Base-by-base conservation (phyloP, 768 basidiomycete species). In the Candolleomyces eurysporus region DNA sequence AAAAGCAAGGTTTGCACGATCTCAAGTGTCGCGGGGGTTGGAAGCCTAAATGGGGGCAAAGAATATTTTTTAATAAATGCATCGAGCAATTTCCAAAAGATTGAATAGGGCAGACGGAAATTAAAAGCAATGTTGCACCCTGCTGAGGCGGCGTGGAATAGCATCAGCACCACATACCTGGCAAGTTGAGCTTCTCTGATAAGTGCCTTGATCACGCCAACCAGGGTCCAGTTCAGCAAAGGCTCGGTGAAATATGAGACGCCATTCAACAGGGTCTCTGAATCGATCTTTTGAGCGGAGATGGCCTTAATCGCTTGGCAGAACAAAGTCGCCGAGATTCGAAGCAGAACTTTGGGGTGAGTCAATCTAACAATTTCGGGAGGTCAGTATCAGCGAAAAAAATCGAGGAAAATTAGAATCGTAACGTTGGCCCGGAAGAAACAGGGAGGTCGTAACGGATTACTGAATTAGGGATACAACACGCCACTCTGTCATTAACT, bases 171-270 rank as follows among this genome's bases (percentile, higher is more conserved):
- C 11, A 21, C 79, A 66, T 65, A 90, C 90, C 77, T 77, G 62
- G 73, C 79, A 36, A 79, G 77, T 58, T 84, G 79, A 43, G 91
- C 79, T 55, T 92, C 89, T 61, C 75, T 78, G 30, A 86, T 70
- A 59, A 93, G 77, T 0, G 80, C 82, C 69, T 82, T 83, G 58
- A 92, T 78, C 11, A 92, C 85, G 3, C 90, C 89, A 3, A 88
- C 86, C 5, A 92, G 79, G 0, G 91, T 92, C 92, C 92, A 94
- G 63, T 84, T 87, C 45, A 94, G 78, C 19, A 93, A 75, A 0
- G 87, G 84, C 5, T 85, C 84, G 21, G 86, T 82, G 66, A 93
- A 92, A 71, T 90, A 93, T 5, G 88, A 86, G 40, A 92, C 79
- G 1, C 92, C 92, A 63, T 89, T 92, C 70, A 81, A 82, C 21